Conservation (phyloP, 345 rosid genomes). For the Tarenaya hassleriana region DNA sequence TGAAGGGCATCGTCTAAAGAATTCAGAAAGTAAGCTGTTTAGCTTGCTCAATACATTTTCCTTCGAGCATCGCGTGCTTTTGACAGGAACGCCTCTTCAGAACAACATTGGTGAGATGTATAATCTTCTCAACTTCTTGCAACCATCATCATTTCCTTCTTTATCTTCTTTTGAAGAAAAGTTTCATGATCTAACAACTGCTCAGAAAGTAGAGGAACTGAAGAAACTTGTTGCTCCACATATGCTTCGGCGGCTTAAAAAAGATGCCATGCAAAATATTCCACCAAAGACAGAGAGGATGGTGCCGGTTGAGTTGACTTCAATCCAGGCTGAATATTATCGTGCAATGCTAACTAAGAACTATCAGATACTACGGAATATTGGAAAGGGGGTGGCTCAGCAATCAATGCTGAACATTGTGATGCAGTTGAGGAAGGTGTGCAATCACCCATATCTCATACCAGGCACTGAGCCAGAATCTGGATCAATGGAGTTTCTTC, state of each 20-base stretch:
- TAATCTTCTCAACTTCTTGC: slow-evolving; percentile 96
- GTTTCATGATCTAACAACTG: slow-evolving; percentile 83
- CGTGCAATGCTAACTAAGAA: slow-evolving; percentile 99
- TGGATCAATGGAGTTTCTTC: slow-evolving; percentile 93
- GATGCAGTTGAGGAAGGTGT: slow-evolving; percentile 98
- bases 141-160: slow-evolving; percentile 95
- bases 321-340: slow-evolving; percentile 97
- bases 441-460: slow-evolving; percentile 98
- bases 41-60: slow-evolving; percentile 94
- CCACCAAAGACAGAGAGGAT: slow-evolving; percentile 97
- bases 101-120: slow-evolving; percentile 99
- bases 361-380: slow-evolving; percentile 88
- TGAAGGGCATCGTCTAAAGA: slow-evolving; percentile 98
- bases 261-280: slow-evolving; percentile 98
- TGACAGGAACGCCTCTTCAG: slow-evolving; percentile 99
- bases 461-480: slow-evolving; percentile 99
- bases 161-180: slow-evolving; percentile 91
- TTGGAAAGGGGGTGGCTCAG: slow-evolving; percentile 97
- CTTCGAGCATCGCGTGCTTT: slow-evolving; percentile 94
- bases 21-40: slow-evolving; percentile 94
- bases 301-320: slow-evolving; percentile 98
- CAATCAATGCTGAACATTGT: slow-evolving; percentile 98
- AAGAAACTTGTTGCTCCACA: slow-evolving; percentile 99
- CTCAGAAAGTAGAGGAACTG: slow-evolving; percentile 97
- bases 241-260: slow-evolving; percentile 99